Base-by-base conservation (phyloP, 805 yeast species). In the Monosporozyma aerobia region DNA sequence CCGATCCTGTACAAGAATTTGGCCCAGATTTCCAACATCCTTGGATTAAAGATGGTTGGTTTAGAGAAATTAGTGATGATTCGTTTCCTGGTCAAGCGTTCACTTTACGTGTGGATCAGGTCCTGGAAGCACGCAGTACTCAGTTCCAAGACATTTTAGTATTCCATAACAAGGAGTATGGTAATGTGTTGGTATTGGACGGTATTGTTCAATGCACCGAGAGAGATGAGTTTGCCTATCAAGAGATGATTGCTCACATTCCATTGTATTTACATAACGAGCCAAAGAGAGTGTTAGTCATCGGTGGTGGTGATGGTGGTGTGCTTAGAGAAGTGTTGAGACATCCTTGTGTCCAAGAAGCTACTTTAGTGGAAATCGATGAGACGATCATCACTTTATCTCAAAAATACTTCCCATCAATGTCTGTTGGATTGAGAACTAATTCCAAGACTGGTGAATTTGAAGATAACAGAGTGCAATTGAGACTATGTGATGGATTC, bases 241-340 rank as follows among this genome's bases (percentile, higher is more conserved):
- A 90, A 71, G 97, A 90, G 67, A 81, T 88, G 82, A 90, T 90
- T 56, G 73, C 95, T 2, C 95, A 90, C 68, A 69, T 88, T 30
- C 90, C 97, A 4, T 63, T 90, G 53, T 81, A 83, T 78, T 72
- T 87, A 10, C 97, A 90, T 70, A 79, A 80, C 3, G 63, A 74
- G 44, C 97, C 97, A 1, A 79, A 78, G 59, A 78, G 76, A 51
- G 95, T 89, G 9, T 77, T 90, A 50, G 94, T 90, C 32, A 87
- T 90, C 61, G 97, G 97, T 29, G 97, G 97, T 27, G 97, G 97
- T 44, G 97, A 90, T 68, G 96, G 97, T 57, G 97, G 97, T 56
- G 96, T 90, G 22, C 72, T 90, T 39, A 78, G 97, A 62, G 97
- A 90, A 68, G 83, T 87, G 16, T 80, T 88, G 47, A 90, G 90